Evolutionary conservation across 345 rosid genomes (phyloP).

Genomic region (Eutrema japonicum): DNA sequence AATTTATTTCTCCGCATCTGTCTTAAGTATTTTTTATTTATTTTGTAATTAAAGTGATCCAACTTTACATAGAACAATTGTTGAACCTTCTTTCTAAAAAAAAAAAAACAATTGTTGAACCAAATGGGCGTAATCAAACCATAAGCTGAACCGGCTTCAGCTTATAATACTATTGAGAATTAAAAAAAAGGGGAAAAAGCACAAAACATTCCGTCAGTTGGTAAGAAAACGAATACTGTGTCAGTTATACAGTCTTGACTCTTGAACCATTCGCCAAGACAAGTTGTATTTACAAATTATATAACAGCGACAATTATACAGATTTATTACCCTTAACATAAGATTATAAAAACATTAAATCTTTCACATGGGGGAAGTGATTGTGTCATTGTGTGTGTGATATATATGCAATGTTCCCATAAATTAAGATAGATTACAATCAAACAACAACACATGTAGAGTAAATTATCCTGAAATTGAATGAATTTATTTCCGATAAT

Average conservation of each 20-base stretch:
- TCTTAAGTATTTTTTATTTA: not conserved
- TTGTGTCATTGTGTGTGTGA: not conserved
- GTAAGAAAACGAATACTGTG: constrained; percentile 25
- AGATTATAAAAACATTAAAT: not conserved
- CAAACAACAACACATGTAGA: not conserved
- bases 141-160: too few species aligned
- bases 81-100: not conserved
- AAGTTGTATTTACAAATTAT: constrained; percentile 25
- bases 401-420: not conserved
- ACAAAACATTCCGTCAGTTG: constrained; percentile 36
- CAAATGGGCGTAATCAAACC: not conserved
- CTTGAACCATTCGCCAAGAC: constrained; percentile 3
- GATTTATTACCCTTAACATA: not conserved
- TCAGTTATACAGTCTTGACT: constrained; percentile 28
- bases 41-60: not conserved
- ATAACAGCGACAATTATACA: constrained; percentile 1
- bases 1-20: too few species aligned
- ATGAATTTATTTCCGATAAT: not conserved
- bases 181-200: not conserved
- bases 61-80: not conserved
- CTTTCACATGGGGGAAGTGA: constrained; percentile 9
- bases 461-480: not conserved
- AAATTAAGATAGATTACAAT: not conserved
- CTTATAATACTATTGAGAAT: not conserved
- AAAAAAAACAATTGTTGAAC: not conserved